These are phyloP conservation scores for Geotrichum histeridarum DNA, from an alignment of 1,139 yeast genomes.

Conservation along the genomic window DNA sequence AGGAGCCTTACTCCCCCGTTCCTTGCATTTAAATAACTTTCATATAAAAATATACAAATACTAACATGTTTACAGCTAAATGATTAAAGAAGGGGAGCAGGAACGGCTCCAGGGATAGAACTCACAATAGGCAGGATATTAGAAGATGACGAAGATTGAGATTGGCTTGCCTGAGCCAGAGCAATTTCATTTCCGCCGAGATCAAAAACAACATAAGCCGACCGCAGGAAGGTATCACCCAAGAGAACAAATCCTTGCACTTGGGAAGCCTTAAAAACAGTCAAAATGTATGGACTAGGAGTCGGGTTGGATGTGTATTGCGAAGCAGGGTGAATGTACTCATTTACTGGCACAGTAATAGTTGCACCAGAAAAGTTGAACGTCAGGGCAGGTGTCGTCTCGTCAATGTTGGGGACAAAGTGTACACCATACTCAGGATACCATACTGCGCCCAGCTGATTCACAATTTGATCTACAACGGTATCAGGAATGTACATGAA, in stretches of 20 bases:
- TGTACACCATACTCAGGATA: slow-evolving; percentile 14
- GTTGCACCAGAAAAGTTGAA: slow-evolving; percentile 18
- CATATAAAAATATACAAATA: not conserved
- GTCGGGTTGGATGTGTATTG: slow-evolving; percentile 13
- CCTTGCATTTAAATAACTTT: not conserved
- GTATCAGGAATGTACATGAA: slow-evolving; percentile 31
- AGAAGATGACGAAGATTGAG: not conserved
- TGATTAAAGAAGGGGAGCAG: slow-evolving; percentile 20
- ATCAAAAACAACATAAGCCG: slow-evolving; percentile 17
- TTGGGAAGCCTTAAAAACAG: slow-evolving; percentile 16
- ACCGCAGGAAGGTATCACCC: slow-evolving; percentile 18
- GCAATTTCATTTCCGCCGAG: slow-evolving; percentile 15
- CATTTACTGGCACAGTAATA: slow-evolving; percentile 13
- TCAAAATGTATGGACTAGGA: slow-evolving; percentile 16
- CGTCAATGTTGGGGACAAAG: slow-evolving; percentile 15
- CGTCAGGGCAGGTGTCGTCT: slow-evolving; percentile 10
- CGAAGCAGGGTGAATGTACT: slow-evolving; percentile 15
- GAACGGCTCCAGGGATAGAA: slow-evolving; percentile 21
- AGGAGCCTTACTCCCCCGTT: slow-evolving; percentile 45
- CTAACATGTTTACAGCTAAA: no score
- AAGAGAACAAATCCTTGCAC: slow-evolving; percentile 16
- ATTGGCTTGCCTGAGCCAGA: slow-evolving; percentile 17
- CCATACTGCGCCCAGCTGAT: slow-evolving; percentile 25
- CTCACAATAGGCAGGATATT: slow-evolving; percentile 6
- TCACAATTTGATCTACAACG: slow-evolving; percentile 23